phyloP scores from a whole-genome alignment of 2,329 filamentous ascomycete genomes.

The Aspergillus vadensis region DNA sequence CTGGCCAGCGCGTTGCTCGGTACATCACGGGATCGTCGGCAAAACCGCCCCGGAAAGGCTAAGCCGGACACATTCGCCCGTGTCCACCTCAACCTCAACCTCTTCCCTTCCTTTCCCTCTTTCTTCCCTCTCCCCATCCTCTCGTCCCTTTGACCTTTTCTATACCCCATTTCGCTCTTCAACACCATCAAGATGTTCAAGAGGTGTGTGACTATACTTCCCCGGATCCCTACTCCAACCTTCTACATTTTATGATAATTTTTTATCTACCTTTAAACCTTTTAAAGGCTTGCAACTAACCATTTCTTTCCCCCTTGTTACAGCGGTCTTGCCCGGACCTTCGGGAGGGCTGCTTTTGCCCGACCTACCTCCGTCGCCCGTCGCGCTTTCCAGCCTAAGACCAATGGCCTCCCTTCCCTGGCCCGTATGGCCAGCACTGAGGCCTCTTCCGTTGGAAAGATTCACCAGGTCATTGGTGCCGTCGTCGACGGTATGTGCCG shows the following conservation, averaged over 20 bases:
- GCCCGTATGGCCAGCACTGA: slow-evolving; percentile 65
- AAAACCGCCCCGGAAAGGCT: slow-evolving; percentile 47
- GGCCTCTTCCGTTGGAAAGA: slow-evolving; percentile 61
- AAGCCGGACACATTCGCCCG: slow-evolving; percentile 37
- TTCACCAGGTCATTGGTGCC: slow-evolving; percentile 91
- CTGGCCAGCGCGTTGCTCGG: slow-evolving; percentile 29
- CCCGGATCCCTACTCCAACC: slow-evolving; percentile 17
- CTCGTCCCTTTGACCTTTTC: slow-evolving; percentile 35
- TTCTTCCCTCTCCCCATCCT: slow-evolving; percentile 36
- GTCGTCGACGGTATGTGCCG: slow-evolving; percentile 85
- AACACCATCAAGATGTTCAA: slow-evolving; percentile 62
- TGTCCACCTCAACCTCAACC: slow-evolving; percentile 32
- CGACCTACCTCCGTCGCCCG: slow-evolving; percentile 57
- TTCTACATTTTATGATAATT: slow-evolving; percentile 12
- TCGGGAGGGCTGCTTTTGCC: slow-evolving; percentile 62
- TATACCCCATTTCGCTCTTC: slow-evolving; percentile 44
- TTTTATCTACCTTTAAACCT: slow-evolving; percentile 13
- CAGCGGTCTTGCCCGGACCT: slow-evolving; percentile 67
- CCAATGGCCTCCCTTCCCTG: slow-evolving; percentile 60
- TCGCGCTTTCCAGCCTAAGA: slow-evolving; percentile 59
- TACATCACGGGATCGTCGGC: slow-evolving; percentile 47
- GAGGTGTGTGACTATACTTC: slow-evolving; percentile 51
- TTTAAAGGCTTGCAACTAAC: neutral
- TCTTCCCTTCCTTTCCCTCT: slow-evolving; percentile 33
- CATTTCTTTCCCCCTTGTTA: slow-evolving; percentile 15